Evolutionary conservation across 2,329 filamentous ascomycete species (phyloP), one percentile per base, ranked within the genome.

Genomic region (Aspergillus sp.): DNA sequence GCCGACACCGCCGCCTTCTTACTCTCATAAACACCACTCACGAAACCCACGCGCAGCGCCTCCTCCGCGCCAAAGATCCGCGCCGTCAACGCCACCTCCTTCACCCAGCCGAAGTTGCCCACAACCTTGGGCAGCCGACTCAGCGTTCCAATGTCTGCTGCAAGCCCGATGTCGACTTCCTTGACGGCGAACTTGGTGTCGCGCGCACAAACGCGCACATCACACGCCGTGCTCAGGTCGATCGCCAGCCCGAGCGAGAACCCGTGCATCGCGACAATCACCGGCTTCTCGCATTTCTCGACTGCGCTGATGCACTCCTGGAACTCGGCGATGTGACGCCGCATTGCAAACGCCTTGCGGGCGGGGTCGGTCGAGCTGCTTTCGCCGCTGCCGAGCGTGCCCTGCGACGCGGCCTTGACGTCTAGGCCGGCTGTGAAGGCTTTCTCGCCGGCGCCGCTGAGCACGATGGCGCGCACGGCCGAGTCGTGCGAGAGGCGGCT

Each of bases 371-470:
- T 47, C 22, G 22, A 7, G 13, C 2, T 47, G 14, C 2, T 16
- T n/a, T 24, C 20, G 24, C 60, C 63, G 3, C 60, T 59, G 24
- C 67, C 67, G 26, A 82, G 64, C 1, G 77, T 71, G 32, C 78
- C 77, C 61, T 83, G 64, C 11, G 79, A 79, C 11, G 88, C 87
- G 7, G 86, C 85, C 66, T 87, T 79, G 47, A 96, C 87, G 70
- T 97, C 93, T 17, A 97, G 77, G 0, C 93, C 93, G 13, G 89
- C 80, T 2, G 89, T 92, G 76, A 96, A 97, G 26, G 90, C 92
- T 60, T 85, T 83, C 42, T 90, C 84, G 38, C 93, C 93, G 17
- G 88, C 86, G 49, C 89, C 91, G 22, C 88, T 90, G 61, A 96
- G 79, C 56, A 96, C 75, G 51, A 96, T 81, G 57, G 82, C 84